These are phyloP conservation scores for Lantana camara DNA, from an alignment of 257 asterid species.

Conservation along the genomic window DNA sequence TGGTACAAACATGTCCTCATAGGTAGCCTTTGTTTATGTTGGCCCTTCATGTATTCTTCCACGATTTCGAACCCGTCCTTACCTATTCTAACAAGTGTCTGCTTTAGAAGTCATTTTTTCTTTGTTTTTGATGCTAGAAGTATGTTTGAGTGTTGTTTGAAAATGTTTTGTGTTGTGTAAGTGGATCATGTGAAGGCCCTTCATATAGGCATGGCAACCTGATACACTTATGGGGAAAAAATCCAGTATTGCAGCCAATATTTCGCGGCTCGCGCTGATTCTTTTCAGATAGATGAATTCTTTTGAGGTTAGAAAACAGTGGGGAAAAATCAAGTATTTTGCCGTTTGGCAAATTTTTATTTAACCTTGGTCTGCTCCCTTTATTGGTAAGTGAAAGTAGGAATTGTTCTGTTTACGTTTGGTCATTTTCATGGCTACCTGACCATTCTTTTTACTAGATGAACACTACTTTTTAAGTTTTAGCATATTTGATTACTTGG, in stretches of 20 bases:
- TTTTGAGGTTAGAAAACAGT: not conserved
- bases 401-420: not conserved
- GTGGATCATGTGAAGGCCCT: slow-evolving; percentile 16
- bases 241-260: not conserved
- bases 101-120: slow-evolving; percentile 36
- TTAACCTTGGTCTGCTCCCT: not conserved
- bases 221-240: not conserved
- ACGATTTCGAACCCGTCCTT: slow-evolving; percentile 39
- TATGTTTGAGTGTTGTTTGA: not conserved
- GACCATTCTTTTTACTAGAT: not conserved
- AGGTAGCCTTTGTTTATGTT: not conserved
- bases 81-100: slow-evolving; percentile 41
- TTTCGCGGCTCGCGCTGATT: slow-evolving; percentile 20
- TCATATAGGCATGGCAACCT: slow-evolving; percentile 23
- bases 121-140: not conserved
- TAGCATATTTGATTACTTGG: too few relatives aligned
- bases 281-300: slow-evolving; percentile 19
- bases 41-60: slow-evolving; percentile 23
- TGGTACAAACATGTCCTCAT: slow-evolving; percentile 21
- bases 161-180: slow-evolving; percentile 1
- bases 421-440: not conserved
- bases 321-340: slow-evolving; percentile 23
- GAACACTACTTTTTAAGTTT: too few relatives aligned
- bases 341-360: too few relatives aligned
- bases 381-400: not conserved